A percentile compares a stretch with the other conserved stretches of the same genome.
Conservation (phyloP, 2,329 filamentous ascomycete species). For the Verruconis gallopava region DNA sequence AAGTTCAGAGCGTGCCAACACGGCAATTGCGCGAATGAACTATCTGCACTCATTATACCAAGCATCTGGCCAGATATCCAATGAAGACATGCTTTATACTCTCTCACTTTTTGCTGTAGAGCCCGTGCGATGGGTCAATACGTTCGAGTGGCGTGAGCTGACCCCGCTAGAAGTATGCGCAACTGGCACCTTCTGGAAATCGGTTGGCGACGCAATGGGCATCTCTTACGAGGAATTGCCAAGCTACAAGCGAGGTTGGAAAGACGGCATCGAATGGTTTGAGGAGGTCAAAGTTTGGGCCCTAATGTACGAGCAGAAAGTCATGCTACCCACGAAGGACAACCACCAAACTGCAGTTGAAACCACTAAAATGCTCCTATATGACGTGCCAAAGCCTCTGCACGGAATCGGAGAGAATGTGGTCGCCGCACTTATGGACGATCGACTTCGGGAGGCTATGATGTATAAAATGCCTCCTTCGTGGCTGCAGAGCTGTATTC, state of each 20-base stretch:
- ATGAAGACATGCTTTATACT: constrained; percentile 54
- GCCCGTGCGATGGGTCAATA: constrained; percentile 48
- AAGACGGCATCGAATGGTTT: constrained; percentile 40
- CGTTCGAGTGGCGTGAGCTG: constrained; percentile 57
- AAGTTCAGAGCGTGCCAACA: constrained; percentile 21
- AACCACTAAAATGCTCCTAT: constrained; percentile 48
- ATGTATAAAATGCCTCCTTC: constrained; percentile 34
- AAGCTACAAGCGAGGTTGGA: constrained; percentile 15
- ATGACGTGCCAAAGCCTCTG: constrained; percentile 35
- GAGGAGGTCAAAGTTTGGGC: constrained; percentile 40
- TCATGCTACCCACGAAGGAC: constrained; percentile 37
- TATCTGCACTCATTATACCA: constrained; percentile 47
- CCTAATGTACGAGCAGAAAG: constrained; percentile 42
- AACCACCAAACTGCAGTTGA: constrained; percentile 38
- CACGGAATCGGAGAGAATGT: constrained; percentile 37
- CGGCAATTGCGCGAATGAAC: constrained; percentile 49
- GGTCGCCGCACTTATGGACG: constrained; percentile 49
- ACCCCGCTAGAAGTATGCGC: constrained; percentile 47
- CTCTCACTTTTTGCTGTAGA: constrained; percentile 52
- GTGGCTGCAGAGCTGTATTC: constrained; percentile 25
- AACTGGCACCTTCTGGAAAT: constrained; percentile 54
- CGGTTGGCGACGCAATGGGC: constrained; percentile 55
- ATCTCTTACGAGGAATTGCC: constrained; percentile 33
- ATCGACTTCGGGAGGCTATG: constrained; percentile 51
- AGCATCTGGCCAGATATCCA: constrained; percentile 43